Base-by-base conservation (phyloP, 345 rosid genomes). In the Eucalyptus sp. region DNA sequence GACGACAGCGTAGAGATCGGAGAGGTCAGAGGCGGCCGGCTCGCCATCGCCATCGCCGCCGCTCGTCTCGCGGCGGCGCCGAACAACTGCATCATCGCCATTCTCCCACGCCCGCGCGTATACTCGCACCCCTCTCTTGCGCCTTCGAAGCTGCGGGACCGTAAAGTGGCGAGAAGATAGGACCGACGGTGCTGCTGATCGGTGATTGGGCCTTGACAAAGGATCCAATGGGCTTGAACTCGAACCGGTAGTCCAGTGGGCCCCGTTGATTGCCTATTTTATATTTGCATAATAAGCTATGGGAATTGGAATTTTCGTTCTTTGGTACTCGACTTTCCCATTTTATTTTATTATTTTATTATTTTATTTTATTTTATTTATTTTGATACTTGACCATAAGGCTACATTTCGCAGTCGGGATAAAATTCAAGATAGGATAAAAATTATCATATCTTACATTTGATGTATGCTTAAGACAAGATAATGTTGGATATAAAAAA, bases 21-120 rank as follows among this genome's bases (percentile, higher is more conserved):
- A 37, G 46, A 37, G 22, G 46, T 2, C 83, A 71, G 83, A 20
- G 46, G 12, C 46, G 46, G 46, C 22, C 83, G 83, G 43, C 22
- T 86, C 10, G 44, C 44, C 93, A 91, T 86, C 10, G 44, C 44
- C 93, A 91, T 87, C 91, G 60, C 79, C 88, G 91, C 58, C 88
- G 91, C 90, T 91, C 90, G 89, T 85, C 81, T 87, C 50, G 60
- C 62, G 44, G 27, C 60, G 46, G 83, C 83, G 25, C 83, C 46
- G 83, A 71, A 37, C 83, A 71, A 18, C 46, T 71, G 83, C 87
- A 64, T 91, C 94, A 92, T 90, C 93, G 94, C 92, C 95, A 92
- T 92, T 88, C 71, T 64, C 76, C 58, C 83, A 52, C 54, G 85
- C 76, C 22, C 29, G 43, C 43, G 79, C 41, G 79, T 5, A 37